phyloP scores from a whole-genome alignment of 768 basidiomycete species.

The Tricholoma sp. region DNA sequence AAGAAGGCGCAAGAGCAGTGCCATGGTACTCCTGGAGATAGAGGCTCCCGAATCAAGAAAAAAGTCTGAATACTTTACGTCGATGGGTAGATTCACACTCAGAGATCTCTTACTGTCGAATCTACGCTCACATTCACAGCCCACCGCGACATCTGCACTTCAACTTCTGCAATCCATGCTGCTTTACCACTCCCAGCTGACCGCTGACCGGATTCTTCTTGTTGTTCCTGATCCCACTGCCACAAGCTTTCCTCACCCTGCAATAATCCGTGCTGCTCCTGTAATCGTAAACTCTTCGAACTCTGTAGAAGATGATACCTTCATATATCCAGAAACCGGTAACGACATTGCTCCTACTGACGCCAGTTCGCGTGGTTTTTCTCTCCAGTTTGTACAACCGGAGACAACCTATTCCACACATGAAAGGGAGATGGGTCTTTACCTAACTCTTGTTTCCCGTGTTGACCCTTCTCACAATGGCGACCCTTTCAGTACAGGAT shows the following conservation, averaged over 20 bases:
- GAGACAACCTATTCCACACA: slow-evolving; percentile 75
- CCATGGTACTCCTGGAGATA: slow-evolving; percentile 86
- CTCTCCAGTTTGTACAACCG: slow-evolving; percentile 52
- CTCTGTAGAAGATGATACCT: slow-evolving; percentile 44
- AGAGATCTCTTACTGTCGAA: slow-evolving; percentile 85
- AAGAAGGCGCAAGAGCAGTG: slow-evolving; percentile 74
- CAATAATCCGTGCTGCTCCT: slow-evolving; percentile 21
- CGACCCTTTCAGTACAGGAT: slow-evolving; percentile 79
- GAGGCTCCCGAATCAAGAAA: slow-evolving; percentile 69
- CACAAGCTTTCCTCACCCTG: slow-evolving; percentile 68
- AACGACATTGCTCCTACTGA: slow-evolving; percentile 13
- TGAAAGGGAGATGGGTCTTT: slow-evolving; percentile 79
- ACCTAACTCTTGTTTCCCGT: slow-evolving; percentile 72
- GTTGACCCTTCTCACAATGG: slow-evolving; percentile 65
- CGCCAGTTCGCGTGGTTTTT: slow-evolving; percentile 13
- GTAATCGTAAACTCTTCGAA: slow-evolving; percentile 6
- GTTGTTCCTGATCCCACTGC: slow-evolving; percentile 66
- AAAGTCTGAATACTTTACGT: slow-evolving; percentile 78
- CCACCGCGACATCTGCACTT: slow-evolving; percentile 70
- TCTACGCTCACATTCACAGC: slow-evolving; percentile 58
- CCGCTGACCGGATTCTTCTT: slow-evolving; percentile 63
- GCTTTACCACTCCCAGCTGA: slow-evolving; percentile 57
- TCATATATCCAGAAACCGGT: slow-evolving; percentile 37
- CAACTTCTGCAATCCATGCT: slow-evolving; percentile 79
- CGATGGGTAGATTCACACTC: slow-evolving; percentile 84